Evolutionary conservation across 371 early-diverging fungal genomes (phyloP).

Genomic region (Mycotypha africana): DNA sequence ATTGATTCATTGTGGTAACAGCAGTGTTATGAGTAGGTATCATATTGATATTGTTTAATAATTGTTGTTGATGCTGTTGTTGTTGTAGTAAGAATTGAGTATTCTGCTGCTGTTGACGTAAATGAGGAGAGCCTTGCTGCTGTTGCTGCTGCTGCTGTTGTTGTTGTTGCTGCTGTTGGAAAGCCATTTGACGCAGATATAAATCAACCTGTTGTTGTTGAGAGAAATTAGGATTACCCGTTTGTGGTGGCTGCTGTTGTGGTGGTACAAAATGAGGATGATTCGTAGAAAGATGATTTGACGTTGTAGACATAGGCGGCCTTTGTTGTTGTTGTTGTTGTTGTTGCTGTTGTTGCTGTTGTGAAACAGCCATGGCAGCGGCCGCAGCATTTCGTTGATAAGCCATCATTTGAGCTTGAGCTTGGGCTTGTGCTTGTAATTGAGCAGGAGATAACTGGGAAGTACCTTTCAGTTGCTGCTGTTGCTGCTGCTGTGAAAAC

Average conservation of each 20-base stretch:
- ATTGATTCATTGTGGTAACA: no score
- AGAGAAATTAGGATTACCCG: no score
- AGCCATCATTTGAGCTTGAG: slow-evolving; percentile 25
- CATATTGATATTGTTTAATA: no score
- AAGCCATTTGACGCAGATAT: slow-evolving; percentile 28
- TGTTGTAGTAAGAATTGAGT: no score
- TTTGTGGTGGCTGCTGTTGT: no score
- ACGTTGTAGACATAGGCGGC: no score
- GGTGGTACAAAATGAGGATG: slow-evolving; percentile 19
- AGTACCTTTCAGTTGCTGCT: slow-evolving; percentile 8
- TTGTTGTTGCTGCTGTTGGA: slow-evolving; percentile 27
- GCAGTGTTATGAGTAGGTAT: no score
- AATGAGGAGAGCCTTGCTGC: no score
- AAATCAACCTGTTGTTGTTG: slow-evolving; percentile 35
- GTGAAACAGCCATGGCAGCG: slow-evolving; percentile 10
- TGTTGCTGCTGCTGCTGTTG: slow-evolving; percentile 11
- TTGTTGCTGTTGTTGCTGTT: slow-evolving; percentile 1
- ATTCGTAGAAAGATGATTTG: slow-evolving; percentile 21
- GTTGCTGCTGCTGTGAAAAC: no score
- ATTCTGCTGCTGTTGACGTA: no score
- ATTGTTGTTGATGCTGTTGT: no score
- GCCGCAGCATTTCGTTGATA: slow-evolving; percentile 21
- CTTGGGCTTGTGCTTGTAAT: slow-evolving; percentile 18
- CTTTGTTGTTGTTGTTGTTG: slow-evolving; percentile 4
- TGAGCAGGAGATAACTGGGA: slow-evolving; percentile 3